Percentiles rank a stretch among this genome's conserved stretches.
Evolutionary conservation across 129 eudicot species (phyloP).

Genomic region (Tagetes erecta): DNA sequence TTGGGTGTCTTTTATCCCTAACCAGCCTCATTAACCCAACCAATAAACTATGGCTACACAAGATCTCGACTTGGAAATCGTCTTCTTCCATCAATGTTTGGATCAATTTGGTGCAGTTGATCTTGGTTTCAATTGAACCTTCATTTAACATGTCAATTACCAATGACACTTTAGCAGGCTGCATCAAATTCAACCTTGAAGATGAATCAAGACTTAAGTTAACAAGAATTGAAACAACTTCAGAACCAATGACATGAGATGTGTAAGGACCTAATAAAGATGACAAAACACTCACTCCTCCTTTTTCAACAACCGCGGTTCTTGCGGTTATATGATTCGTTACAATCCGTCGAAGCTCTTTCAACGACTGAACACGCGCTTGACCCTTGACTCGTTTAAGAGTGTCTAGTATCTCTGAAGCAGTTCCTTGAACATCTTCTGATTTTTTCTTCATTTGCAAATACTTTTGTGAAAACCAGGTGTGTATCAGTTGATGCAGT

Average conservation of each 20-base stretch:
- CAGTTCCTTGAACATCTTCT: conserved; percentile 39
- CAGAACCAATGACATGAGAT: neutral
- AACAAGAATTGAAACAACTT: conserved; percentile 27
- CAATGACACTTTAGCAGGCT: conserved; percentile 40
- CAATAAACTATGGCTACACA: conserved; percentile 35
- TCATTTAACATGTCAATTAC: conserved; percentile 41
- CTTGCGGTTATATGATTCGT: conserved; percentile 25
- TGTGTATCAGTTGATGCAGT: conserved; percentile 12
- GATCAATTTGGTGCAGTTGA: conserved; percentile 33
- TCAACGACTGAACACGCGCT: conserved; percentile 36
- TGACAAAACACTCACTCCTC: conserved; percentile 35
- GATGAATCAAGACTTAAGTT: conserved; percentile 24
- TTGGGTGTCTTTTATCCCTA: conserved; percentile 29
- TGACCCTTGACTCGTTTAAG: conserved; percentile 41
- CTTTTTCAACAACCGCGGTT: conserved; percentile 27
- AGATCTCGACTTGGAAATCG: conserved; percentile 26
- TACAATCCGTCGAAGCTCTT: conserved; percentile 33
- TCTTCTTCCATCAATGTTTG: conserved; percentile 19
- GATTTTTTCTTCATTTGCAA: conserved; percentile 36
- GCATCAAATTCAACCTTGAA: conserved; percentile 21
- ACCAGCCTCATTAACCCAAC: conserved; percentile 37
- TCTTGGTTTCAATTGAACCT: conserved; percentile 28
- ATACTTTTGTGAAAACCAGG: conserved; percentile 15
- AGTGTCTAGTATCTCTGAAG: conserved; percentile 23
- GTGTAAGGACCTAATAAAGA: conserved; percentile 11